phyloP scores from a whole-genome alignment of 768 basidiomycete genomes.

The Suillus discolor region DNA sequence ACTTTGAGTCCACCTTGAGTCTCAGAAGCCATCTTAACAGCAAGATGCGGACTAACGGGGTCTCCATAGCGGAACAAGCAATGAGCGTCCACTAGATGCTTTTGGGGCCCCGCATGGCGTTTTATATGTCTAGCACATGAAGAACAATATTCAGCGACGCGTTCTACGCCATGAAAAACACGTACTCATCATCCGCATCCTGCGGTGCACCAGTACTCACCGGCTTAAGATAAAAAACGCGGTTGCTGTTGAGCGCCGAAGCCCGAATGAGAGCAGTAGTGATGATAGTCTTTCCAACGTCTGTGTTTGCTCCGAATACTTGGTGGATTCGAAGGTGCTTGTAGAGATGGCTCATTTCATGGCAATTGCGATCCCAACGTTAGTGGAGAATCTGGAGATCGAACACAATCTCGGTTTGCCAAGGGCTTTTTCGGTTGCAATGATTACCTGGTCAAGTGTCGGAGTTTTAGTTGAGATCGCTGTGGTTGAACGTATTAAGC shows the following conservation, averaged over 20 bases:
- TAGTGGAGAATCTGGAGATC: too few relatives aligned
- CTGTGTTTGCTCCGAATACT: slow-evolving; percentile 94
- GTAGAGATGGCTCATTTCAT: slow-evolving; percentile 79
- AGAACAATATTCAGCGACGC: slow-evolving; percentile 2
- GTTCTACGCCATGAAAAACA: slow-evolving; percentile 5
- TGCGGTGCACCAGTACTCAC: slow-evolving; percentile 83
- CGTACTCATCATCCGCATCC: slow-evolving; percentile 86
- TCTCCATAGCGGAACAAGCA: slow-evolving; percentile 86
- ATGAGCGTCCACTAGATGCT: slow-evolving; percentile 51
- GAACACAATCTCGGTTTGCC: too few relatives aligned
- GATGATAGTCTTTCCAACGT: slow-evolving; percentile 93
- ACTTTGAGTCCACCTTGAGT: slow-evolving; percentile 34
- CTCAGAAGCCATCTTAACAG: slow-evolving; percentile 54
- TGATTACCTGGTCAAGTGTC: too few relatives aligned
- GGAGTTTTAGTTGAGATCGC: too few relatives aligned
- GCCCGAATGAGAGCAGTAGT: slow-evolving; percentile 83
- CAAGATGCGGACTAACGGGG: slow-evolving; percentile 93
- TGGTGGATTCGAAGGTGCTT: slow-evolving; percentile 85
- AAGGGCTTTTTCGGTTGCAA: too few relatives aligned
- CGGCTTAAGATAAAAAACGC: slow-evolving; percentile 81
- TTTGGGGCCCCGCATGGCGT: slow-evolving; percentile 46
- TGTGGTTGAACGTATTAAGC: too few relatives aligned
- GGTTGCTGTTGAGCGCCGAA: slow-evolving; percentile 55
- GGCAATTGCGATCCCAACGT: neutral
- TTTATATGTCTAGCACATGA: slow-evolving; percentile 59